These are phyloP conservation scores for Mitragyna speciosa DNA, from an alignment of 257 asterid genomes.

Conservation along the genomic window DNA sequence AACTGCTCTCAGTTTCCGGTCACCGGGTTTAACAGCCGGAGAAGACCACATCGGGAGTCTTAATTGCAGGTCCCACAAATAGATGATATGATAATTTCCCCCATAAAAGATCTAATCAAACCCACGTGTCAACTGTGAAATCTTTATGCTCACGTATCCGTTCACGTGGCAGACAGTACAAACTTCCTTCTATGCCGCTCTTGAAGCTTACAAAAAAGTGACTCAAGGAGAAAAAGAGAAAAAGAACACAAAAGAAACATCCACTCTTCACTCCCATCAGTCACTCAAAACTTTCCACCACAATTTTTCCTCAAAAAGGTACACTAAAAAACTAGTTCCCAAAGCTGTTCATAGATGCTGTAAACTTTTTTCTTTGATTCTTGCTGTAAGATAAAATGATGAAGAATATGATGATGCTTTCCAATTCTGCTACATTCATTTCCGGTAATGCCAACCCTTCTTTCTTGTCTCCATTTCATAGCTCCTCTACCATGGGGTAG, in stretches of 20 bases:
- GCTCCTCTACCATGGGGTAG: slow-evolving; percentile 21
- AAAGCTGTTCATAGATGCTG: slow-evolving; percentile 5
- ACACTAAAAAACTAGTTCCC: no score
- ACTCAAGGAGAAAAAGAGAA: not conserved
- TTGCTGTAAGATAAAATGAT: not conserved
- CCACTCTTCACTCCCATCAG: not conserved
- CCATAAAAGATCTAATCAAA: not conserved
- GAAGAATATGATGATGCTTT: slow-evolving; percentile 20
- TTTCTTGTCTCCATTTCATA: slow-evolving; percentile 18
- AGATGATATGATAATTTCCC: not conserved
- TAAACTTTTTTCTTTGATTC: not conserved
- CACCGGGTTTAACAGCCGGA: not conserved
- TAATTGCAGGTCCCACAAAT: not conserved
- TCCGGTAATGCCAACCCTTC: slow-evolving; percentile 17
- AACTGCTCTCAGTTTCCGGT: not conserved
- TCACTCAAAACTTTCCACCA: not conserved
- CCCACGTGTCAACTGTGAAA: slow-evolving; percentile 19
- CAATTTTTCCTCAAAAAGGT: no score
- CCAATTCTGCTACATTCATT: not conserved
- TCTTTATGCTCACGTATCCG: slow-evolving; percentile 7
- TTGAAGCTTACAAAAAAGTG: not conserved
- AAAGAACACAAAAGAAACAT: not conserved
- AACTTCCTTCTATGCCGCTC: not conserved
- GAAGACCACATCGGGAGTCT: no score
- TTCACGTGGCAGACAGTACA: slow-evolving; percentile 30